These are phyloP conservation scores for Ascomycota sp. DNA, from an alignment of 2,329 filamentous ascomycete genomes.

Conservation along the genomic window DNA sequence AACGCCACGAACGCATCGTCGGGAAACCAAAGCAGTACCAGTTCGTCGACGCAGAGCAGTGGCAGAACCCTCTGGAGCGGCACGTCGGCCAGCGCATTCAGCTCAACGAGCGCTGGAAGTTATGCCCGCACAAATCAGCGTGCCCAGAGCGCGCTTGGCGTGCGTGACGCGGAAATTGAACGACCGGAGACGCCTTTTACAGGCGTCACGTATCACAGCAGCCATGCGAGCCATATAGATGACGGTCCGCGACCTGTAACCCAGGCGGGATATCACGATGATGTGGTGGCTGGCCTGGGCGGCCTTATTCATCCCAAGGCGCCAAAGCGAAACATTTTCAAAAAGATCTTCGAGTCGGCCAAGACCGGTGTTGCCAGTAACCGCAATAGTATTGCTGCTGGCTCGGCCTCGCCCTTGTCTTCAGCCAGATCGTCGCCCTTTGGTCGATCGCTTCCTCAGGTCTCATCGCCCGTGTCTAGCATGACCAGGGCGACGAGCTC, in stretches of 20 bases:
- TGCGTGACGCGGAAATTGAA: slow-evolving; percentile 32
- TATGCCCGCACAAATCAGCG: slow-evolving; percentile 56
- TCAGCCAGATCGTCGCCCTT: slow-evolving; percentile 22
- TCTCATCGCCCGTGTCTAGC: slow-evolving; percentile 21
- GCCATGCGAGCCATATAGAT: slow-evolving; percentile 43
- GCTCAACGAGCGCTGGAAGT: slow-evolving; percentile 87
- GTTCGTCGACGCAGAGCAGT: slow-evolving; percentile 57
- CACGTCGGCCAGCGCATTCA: slow-evolving; percentile 72
- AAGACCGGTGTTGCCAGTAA: slow-evolving; percentile 86
- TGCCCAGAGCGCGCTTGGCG: slow-evolving; percentile 44
- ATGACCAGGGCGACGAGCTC: slow-evolving; percentile 15
- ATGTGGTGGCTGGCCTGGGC: slow-evolving; percentile 50
- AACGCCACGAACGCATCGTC: slow-evolving; percentile 62
- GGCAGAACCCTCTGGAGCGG: slow-evolving; percentile 86
- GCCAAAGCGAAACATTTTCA: slow-evolving; percentile 80
- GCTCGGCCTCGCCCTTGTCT: slow-evolving; percentile 18
- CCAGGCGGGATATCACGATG: slow-evolving; percentile 43
- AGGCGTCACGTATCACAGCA: slow-evolving; percentile 78
- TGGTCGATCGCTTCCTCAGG: slow-evolving; percentile 18
- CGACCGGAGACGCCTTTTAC: slow-evolving; percentile 47
- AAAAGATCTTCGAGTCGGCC: slow-evolving; percentile 82
- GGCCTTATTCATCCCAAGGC: slow-evolving; percentile 58
- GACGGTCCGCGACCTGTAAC: slow-evolving; percentile 35
- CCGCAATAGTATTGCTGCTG: slow-evolving; percentile 59
- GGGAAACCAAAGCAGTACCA: slow-evolving; percentile 50